These are phyloP conservation scores for Penicillium janthinellum DNA, from an alignment of 2,329 filamentous ascomycete genomes.

Conservation along the genomic window DNA sequence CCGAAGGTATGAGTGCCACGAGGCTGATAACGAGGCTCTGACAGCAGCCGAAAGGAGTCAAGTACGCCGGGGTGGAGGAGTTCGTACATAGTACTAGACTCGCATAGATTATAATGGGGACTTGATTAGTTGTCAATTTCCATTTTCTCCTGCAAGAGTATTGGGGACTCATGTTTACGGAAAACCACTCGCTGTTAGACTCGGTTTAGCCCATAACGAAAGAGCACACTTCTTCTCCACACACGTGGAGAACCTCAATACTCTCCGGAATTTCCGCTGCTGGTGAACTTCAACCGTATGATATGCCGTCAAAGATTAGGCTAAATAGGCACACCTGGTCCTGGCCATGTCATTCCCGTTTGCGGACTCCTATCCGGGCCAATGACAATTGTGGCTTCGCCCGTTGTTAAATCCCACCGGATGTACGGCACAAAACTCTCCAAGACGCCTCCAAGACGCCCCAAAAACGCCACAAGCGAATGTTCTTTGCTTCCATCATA, in stretches of 20 bases:
- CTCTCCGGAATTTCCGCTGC: neutral
- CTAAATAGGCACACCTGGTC: neutral
- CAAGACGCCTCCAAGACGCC: neutral
- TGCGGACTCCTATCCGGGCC: neutral
- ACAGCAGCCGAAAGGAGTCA: neutral
- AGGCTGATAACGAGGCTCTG: slow-evolving; percentile 9
- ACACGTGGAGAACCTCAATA: neutral
- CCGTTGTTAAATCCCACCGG: neutral
- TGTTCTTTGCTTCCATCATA: neutral
- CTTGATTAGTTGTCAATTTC: no score
- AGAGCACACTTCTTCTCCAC: neutral
- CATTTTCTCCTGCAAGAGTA: no score
- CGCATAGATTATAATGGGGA: no score
- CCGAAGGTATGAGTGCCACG: slow-evolving; percentile 8
- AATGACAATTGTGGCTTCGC: neutral
- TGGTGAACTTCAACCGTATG: neutral
- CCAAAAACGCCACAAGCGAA: neutral
- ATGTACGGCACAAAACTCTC: no score
- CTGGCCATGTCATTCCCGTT: neutral
- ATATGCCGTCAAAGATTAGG: neutral
- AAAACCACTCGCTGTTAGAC: neutral
- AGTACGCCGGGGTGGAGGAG: neutral
- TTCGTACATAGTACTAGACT: neutral
- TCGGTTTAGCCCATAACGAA: neutral
- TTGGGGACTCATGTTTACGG: no score